Evolutionary conservation across 768 basidiomycete species (phyloP).

Genomic region (Lanmaoa rubissima): DNA sequence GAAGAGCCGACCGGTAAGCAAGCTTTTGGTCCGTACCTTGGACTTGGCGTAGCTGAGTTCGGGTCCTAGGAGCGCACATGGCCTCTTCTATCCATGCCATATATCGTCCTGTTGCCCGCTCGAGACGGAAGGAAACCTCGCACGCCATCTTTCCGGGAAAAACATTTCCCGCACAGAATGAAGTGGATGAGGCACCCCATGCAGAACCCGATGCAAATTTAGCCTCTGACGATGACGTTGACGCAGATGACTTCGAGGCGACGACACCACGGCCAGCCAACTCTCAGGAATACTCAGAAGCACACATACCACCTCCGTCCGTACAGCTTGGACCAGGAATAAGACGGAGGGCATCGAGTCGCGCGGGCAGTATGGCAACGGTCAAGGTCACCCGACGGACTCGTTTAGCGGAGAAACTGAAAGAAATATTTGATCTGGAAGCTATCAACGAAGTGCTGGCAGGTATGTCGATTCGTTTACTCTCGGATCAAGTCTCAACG

Average conservation of each 20-base stretch:
- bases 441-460: slow-evolving; percentile 83
- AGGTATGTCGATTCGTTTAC: slow-evolving; percentile 44
- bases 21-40: slow-evolving; percentile 10
- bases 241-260: slow-evolving; percentile 58
- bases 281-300: slow-evolving; percentile 12
- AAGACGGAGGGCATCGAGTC: slow-evolving; percentile 32
- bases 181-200: slow-evolving; percentile 34
- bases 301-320: slow-evolving; percentile 1
- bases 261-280: slow-evolving; percentile 41
- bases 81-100: slow-evolving; percentile 90
- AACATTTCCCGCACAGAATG: slow-evolving; percentile 8
- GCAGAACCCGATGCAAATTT: slow-evolving; percentile 33
- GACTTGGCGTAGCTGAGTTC: background rate
- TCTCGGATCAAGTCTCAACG: slow-evolving; percentile 2
- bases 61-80: slow-evolving; percentile 43
- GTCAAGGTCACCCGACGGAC: slow-evolving; percentile 65
- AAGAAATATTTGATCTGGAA: slow-evolving; percentile 81
- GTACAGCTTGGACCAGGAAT: slow-evolving; percentile 20
- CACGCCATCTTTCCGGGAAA: slow-evolving; percentile 14
- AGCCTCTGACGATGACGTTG: slow-evolving; percentile 52
- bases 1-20: slow-evolving; percentile 48
- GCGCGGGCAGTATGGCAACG: slow-evolving; percentile 68
- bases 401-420: slow-evolving; percentile 82
- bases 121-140: slow-evolving; percentile 41
- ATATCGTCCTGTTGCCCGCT: slow-evolving; percentile 75